Percentiles rank a stretch among this genome's conserved stretches.
Conservation (phyloP, 108 stramenopile genomes). For the Conticribra weissflogii region DNA sequence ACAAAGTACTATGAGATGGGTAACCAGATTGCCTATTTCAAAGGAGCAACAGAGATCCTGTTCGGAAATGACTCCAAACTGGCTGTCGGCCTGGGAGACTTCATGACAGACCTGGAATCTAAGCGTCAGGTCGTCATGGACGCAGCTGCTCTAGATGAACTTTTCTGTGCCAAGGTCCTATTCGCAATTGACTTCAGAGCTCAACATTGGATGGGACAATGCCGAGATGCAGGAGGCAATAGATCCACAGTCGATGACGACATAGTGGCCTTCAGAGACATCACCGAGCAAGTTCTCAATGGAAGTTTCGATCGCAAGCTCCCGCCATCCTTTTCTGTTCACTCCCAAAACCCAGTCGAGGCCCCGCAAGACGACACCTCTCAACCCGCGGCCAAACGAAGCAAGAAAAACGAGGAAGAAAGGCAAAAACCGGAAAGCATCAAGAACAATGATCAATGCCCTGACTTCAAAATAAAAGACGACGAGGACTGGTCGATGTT, state of each 20-base stretch:
- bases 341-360: not conserved
- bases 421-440: too few species aligned
- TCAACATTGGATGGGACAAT: slow-evolving; percentile 1
- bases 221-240: not conserved
- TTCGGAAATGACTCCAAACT: not conserved
- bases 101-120: slow-evolving; percentile 1
- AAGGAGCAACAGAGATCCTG: not conserved
- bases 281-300: not conserved
- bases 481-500: not conserved
- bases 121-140: too few species aligned
- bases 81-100: not conserved
- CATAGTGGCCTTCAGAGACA: not conserved
- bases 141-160: slow-evolving; percentile 1
- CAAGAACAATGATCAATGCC: not conserved
- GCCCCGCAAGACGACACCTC: not conserved
- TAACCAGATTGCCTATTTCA: not conserved
- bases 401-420: not conserved
- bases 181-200: slow-evolving; percentile 1
- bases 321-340: not conserved
- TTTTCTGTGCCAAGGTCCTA: not conserved
- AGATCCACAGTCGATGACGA: not conserved
- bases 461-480: not conserved
- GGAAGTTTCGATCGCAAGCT: not conserved
- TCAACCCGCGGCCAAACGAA: not conserved
- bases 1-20: not conserved